Evolutionary conservation across 257 asterid species (phyloP), one percentile per base, ranked within the genome.

Genomic region (Nicotiana paniculata): DNA sequence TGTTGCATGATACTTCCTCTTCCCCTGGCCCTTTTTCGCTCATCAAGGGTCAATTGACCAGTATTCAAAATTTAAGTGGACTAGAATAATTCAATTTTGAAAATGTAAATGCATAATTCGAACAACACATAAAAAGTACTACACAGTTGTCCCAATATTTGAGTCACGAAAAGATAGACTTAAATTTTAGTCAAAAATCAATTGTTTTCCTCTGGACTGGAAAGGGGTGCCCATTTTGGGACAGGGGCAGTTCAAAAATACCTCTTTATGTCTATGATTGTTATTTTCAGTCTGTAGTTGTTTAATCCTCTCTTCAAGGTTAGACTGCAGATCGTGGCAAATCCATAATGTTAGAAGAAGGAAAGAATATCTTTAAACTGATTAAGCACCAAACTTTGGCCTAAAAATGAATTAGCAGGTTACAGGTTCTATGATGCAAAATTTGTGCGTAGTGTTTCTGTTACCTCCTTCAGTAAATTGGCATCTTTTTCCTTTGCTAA

Each of bases 391-490:
- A 74, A 16, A 30, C 8, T 24, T 30, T 26, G 43, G 46, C 24
- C 58, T 33, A 72, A n/a, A 85, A 28, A 54, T 37, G 39, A 67
- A 26, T 39, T 24, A 80, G 83, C 74, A 79, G 55, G 77, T 57
- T 68, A 54, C 26, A 12, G 32, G 70, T n/a, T 59, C 51, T 64
- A 18, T 35, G 43, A 59, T 5, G 68, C 72, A 13, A 79, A 46
- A 18, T 61, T 80, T 81, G 79, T 15, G 12, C 26, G 16, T 26
- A 65, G 33, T 32, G 33, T 76, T 64, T 28, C 21, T 21, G 39
- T 26, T 86, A 92, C 96, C 94, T 91, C 96, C 83, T 87, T 89
- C 65, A 85, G 88, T 61, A 89, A 80, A 81, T 18, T 80, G 72
- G 69, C 90, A 82, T 85, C 90, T 18, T 86, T 89, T 86, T 92